A percentile compares a stretch with the other conserved stretches of the same genome.
Conservation (phyloP, 257 asterid genomes). For the Dorcoceras hygrometricum region DNA sequence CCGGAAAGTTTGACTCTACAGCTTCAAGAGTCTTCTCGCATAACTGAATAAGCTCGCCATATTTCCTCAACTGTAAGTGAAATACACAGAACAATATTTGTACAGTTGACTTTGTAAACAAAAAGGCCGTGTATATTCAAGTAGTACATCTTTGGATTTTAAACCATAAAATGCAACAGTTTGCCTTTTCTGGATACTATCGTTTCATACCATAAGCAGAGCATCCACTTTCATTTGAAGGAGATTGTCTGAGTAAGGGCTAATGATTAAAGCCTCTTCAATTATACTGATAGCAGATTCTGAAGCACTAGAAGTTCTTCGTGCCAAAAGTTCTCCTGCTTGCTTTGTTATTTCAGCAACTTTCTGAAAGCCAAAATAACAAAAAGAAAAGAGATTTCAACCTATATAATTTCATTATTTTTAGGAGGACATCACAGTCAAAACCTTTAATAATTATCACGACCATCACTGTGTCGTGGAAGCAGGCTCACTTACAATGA, state of each 20-base stretch:
- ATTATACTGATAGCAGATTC: slow-evolving; percentile 62
- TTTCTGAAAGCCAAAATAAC: slow-evolving; percentile 59
- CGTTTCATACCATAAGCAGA: slow-evolving; percentile 69
- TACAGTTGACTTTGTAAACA: slow-evolving; percentile 13
- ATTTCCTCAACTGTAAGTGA: slow-evolving; percentile 64
- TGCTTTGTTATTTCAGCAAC: slow-evolving; percentile 57
- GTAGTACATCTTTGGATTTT: neutral
- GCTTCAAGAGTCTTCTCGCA: slow-evolving; percentile 62
- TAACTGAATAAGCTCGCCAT: slow-evolving; percentile 73
- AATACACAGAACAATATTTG: slow-evolving; percentile 24
- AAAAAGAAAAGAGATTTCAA: slow-evolving; percentile 10
- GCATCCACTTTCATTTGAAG: slow-evolving; percentile 81
- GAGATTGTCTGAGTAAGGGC: slow-evolving; percentile 62
- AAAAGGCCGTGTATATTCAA: slow-evolving; percentile 5
- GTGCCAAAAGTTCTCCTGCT: slow-evolving; percentile 55
- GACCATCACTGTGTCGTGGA: slow-evolving; percentile 3
- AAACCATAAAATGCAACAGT: neutral
- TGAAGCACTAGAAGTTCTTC: slow-evolving; percentile 48
- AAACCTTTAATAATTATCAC: neutral
- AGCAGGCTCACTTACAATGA: neutral
- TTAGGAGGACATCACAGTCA: neutral
- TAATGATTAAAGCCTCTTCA: slow-evolving; percentile 67
- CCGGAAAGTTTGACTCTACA: slow-evolving; percentile 39
- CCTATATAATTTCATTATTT: slow-evolving; percentile 4
- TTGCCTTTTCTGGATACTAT: slow-evolving; percentile 15